Evolutionary conservation across 2,329 filamentous ascomycete species (phyloP), one percentile per base, ranked within the genome.

Genomic region (Nemania abortiva): DNA sequence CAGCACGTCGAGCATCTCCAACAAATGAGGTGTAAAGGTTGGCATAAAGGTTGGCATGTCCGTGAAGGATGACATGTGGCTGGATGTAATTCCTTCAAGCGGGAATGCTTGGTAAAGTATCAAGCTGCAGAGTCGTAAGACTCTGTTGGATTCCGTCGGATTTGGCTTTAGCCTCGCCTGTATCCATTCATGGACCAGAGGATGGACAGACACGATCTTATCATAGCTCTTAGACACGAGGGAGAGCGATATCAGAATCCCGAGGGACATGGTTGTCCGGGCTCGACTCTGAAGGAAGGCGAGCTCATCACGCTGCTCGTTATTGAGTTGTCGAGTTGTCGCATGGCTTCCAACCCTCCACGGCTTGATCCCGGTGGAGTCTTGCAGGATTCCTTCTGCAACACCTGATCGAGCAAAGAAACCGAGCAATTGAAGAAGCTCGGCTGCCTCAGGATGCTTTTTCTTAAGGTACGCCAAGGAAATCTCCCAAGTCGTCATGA

Each of bases 401-500:
- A 42, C 39, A 18, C 39, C 39, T 18, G 39, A 42, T 11, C 13
- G 39, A 11, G 39, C 39, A 18, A 42, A 42, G 13, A 42, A 42
- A 11, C 39, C 39, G 13, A 42, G 39, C 13, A 42, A 18, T 18
- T 42, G 39, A 11, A 42, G 39, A 42, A 42, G 39, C 39, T 42
- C 39, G 6, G 39, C 39, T 3, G 39, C 39, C 13, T 42, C 39
- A 6, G 39, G 39, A 15, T 42, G 13, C 13, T 42, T 42, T 42
- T 15, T 18, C 13, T 11, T 11, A 42, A 42, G 13, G 13, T 13
- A 11, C 13, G n/a, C 13, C 18, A 54, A 22, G 22, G 55, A 57
- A 15, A 57, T 57, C 55, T 57, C 55, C 34, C 55, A 57, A 24
- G 55, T 57, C 1, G 55, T 57, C 55, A 57, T 57, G 1, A 57